Evolutionary conservation across 495 filamentous ascomycete species (phyloP).

Genomic region (Penicillium taxi): DNA sequence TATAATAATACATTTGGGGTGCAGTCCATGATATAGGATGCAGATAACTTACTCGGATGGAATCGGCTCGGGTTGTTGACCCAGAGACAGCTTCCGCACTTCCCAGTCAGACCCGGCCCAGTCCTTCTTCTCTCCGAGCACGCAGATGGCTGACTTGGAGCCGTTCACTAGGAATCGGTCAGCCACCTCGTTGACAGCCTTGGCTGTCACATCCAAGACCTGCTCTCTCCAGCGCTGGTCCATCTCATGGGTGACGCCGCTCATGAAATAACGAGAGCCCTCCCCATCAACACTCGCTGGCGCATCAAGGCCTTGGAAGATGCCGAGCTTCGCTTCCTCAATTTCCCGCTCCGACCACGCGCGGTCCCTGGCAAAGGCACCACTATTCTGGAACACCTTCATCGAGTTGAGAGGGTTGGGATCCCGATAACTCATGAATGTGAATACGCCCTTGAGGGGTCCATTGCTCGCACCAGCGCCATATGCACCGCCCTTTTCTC

Average conservation of each 20-base stretch:
- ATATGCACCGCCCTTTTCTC: conserved; percentile 96
- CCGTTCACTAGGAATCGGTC: conserved; percentile 72
- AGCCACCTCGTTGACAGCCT: conserved; percentile 72
- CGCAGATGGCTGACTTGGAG: conserved; percentile 45
- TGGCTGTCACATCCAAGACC: conserved; percentile 76
- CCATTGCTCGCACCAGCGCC: conserved; percentile 82
- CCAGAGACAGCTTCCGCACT: conserved; percentile 39
- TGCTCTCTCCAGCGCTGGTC: conserved; percentile 76
- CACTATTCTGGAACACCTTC: conserved; percentile 75
- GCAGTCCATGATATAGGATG: not conserved
- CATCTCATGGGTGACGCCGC: conserved; percentile 82
- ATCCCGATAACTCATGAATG: conserved; percentile 93
- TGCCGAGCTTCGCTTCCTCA: conserved; percentile 89
- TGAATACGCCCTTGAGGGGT: conserved; percentile 74
- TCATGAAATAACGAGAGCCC: conserved; percentile 77
- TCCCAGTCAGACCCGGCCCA: conserved; percentile 52
- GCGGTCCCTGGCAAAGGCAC: conserved; percentile 74
- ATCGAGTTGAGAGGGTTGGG: conserved; percentile 90
- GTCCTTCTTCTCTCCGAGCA: conserved; percentile 78
- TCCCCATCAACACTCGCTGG: conserved; percentile 81
- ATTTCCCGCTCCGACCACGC: conserved; percentile 81
- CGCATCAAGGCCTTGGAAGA: conserved; percentile 95
- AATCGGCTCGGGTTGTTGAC: conserved; percentile 5
- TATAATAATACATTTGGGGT: conserved; percentile 18
- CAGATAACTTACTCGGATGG: not conserved